Evolutionary conservation across 768 basidiomycete species (phyloP), one percentile per base, ranked within the genome.

Genomic region (Phallus indusiatus): DNA sequence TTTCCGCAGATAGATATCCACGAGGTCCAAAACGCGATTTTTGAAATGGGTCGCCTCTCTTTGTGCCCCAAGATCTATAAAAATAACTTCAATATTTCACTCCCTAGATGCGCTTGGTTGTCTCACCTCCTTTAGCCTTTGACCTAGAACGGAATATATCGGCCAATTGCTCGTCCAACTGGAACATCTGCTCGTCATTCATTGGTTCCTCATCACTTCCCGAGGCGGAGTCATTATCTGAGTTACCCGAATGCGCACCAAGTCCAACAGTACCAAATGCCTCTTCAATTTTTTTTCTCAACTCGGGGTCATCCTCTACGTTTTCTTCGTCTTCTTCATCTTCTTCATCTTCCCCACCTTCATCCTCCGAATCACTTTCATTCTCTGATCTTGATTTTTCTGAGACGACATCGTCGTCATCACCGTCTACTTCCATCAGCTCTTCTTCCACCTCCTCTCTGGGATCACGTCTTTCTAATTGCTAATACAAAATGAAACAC

Each of bases 101-200:
- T 54, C n/a, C 16, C 5, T 2, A 20, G 22, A 51, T 22, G 7
- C 17, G 5, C 55, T 61, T 7, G 63, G 64, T n/a, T 12, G 12
- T 36, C 47, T n/a, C 90, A 55, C 77, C 79, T 37, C 74, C 73
- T 66, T 82, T 84, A 56, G 80, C 83, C 58, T 77, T 76, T 21
- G 79, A 74, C 61, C 83, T 81, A 33, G 84, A 77, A 60, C 81
- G 80, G 80, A 99, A 95, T 33, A 93, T 85, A 54, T 85, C 82
- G 4, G 90, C 91, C 7, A 99, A 82, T 67, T 95, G 88, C 53
- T 90, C 88, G 67, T 99, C 95, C 24, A 98, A 82, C 35, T 88
- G 88, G 78, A 98, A 85, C 95, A 99, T 99, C 73, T 96, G 91
- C 22, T 98, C 94, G 67, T 99, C 95, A 68, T 96, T 89, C 85